Percentiles rank a stretch among this genome's conserved stretches.
phyloP scores from a whole-genome alignment of 176 grass and related monocot species.

The Oryza meridionalis region DNA sequence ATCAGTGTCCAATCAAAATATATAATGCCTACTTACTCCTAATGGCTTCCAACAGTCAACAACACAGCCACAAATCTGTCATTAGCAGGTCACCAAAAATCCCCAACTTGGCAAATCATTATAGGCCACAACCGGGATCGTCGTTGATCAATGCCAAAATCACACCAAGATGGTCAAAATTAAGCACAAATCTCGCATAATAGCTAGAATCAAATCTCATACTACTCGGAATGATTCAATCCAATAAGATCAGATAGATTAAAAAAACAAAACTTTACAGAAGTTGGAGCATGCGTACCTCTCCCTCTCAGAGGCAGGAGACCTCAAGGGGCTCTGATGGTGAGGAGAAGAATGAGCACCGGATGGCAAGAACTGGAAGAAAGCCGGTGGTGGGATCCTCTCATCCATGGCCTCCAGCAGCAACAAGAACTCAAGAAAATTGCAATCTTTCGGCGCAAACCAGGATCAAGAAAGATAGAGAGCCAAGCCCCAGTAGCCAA shows the following conservation, averaged over 20 bases:
- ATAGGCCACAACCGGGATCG: background rate
- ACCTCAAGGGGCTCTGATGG: slow-evolving; percentile 64
- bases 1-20: background rate
- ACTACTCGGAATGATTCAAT: background rate
- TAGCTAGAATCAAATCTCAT: background rate
- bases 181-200: slow-evolving; percentile 43
- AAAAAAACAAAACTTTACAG: background rate
- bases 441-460: slow-evolving; percentile 32
- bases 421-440: slow-evolving; percentile 27
- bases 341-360: slow-evolving; percentile 83
- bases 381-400: slow-evolving; percentile 66
- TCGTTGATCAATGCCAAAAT: slow-evolving; percentile 35
- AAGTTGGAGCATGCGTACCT: slow-evolving; percentile 58
- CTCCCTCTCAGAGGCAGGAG: slow-evolving; percentile 77
- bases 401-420: slow-evolving; percentile 69
- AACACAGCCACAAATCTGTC: slow-evolving; percentile 18
- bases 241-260: background rate
- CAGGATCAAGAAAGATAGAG: background rate
- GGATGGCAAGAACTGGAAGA: slow-evolving; percentile 84
- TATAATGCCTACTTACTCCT: slow-evolving; percentile 30
- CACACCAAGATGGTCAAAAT: slow-evolving; percentile 22
- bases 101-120: slow-evolving; percentile 20
- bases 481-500: background rate
- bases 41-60: slow-evolving; percentile 7
- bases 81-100: slow-evolving; percentile 12